These are phyloP conservation scores for Crithidia thermophila DNA, from an alignment of 208 protist genomes.

Conservation along the genomic window DNA sequence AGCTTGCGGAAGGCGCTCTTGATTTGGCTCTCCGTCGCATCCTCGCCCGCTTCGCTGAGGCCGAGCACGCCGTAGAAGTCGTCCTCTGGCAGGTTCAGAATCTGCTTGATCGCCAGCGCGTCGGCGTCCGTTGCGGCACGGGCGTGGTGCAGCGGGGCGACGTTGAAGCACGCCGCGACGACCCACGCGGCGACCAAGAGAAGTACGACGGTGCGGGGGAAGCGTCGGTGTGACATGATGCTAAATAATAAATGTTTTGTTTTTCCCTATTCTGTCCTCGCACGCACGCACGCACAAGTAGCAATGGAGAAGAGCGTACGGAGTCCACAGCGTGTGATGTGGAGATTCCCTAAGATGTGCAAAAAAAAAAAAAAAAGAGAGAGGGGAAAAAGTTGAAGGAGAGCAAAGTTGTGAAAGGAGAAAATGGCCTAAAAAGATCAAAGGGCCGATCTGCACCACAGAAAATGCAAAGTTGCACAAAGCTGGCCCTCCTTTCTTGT, in stretches of 20 bases:
- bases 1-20: conserved; percentile 77
- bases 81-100: conserved; percentile 28
- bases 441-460: no score
- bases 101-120: conserved; percentile 4
- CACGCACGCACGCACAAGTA: not conserved
- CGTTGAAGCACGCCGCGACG: not conserved
- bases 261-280: not conserved
- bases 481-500: no score
- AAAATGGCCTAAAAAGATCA: no score
- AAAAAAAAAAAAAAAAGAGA: not conserved
- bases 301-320: not conserved
- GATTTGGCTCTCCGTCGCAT: conserved; percentile 84
- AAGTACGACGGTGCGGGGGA: conserved; percentile 4
- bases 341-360: no score
- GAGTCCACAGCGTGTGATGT: no score
- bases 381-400: no score
- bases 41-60: conserved; percentile 52
- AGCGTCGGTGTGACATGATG: not conserved
- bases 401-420: no score
- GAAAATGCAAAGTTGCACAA: no score
- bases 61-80: conserved; percentile 85
- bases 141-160: not conserved
- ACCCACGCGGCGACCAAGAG: conserved; percentile 18
- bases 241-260: not conserved
- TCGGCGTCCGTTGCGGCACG: conserved; percentile 1